Percentiles rank a stretch among this genome's conserved stretches.
These are phyloP conservation scores for Domatiomyces globalis DNA, from an alignment of 2,329 filamentous ascomycete species.

Conservation along the genomic window DNA sequence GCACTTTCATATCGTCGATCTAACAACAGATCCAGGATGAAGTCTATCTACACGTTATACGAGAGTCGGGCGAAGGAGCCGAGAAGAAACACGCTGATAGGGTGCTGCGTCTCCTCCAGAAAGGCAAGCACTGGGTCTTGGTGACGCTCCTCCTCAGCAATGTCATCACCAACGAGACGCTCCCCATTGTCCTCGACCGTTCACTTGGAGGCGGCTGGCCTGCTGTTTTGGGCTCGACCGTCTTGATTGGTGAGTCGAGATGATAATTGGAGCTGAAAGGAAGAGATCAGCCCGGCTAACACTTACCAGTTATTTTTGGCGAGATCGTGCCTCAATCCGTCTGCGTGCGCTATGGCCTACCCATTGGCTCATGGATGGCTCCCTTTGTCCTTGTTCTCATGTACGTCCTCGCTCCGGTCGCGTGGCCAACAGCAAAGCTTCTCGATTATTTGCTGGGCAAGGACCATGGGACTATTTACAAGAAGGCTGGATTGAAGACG, in stretches of 20 bases:
- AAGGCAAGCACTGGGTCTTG: constrained; percentile 94
- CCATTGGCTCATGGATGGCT: constrained; percentile 87
- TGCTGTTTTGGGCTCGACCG: constrained; percentile 81
- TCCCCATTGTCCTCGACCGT: constrained; percentile 87
- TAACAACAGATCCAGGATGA: constrained; percentile 50
- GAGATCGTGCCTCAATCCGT: constrained; percentile 93
- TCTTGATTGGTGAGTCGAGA: constrained; percentile 63
- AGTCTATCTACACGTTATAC: constrained; percentile 91
- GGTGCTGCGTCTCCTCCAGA: constrained; percentile 65
- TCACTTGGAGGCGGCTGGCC: constrained; percentile 90
- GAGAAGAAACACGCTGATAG: constrained; percentile 74
- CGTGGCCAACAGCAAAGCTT: constrained; percentile 90
- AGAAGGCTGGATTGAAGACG: constrained; percentile 94
- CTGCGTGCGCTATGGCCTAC: constrained; percentile 88
- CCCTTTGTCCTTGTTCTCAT: constrained; percentile 76
- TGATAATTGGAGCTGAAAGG: neutral
- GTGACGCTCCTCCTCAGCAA: constrained; percentile 89
- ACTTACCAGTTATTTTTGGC: constrained; percentile 72
- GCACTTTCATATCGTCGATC: neutral
- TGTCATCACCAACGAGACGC: constrained; percentile 93
- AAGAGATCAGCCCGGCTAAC: constrained; percentile 1
- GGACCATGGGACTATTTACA: constrained; percentile 93
- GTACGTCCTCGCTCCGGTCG: constrained; percentile 79
- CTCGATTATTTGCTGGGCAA: constrained; percentile 86
- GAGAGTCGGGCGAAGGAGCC: constrained; percentile 67